Conservation (phyloP, 2,329 filamentous ascomycete species). For the Xylariaceae sp. region DNA sequence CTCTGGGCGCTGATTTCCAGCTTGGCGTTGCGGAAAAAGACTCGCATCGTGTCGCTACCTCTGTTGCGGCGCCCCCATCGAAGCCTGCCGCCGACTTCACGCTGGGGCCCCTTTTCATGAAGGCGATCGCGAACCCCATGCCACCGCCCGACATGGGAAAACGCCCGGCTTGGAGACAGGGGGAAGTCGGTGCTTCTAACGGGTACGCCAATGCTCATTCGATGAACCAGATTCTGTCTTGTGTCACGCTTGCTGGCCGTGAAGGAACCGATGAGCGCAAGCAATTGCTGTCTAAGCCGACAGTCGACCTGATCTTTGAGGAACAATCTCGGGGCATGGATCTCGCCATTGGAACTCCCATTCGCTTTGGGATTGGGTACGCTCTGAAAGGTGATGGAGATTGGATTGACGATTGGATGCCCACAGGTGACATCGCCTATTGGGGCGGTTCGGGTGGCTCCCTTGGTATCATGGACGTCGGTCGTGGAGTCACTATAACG, state of each 20-base stretch:
- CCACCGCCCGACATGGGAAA: slow-evolving; percentile 31
- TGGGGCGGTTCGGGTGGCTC: slow-evolving; percentile 37
- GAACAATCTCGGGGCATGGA: slow-evolving; percentile 51
- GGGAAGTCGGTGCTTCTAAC: slow-evolving; percentile 50
- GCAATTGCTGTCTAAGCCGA: slow-evolving; percentile 47
- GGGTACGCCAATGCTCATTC: slow-evolving; percentile 53
- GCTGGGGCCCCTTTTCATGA: slow-evolving; percentile 38
- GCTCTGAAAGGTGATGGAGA: slow-evolving; percentile 42
- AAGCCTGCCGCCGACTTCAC: slow-evolving; percentile 14
- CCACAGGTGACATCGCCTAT: slow-evolving; percentile 40
- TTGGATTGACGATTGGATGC: slow-evolving; percentile 37
- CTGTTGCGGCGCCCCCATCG: slow-evolving; percentile 38
- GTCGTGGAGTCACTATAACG: slow-evolving; percentile 30
- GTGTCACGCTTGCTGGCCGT: slow-evolving; percentile 62
- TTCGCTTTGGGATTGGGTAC: slow-evolving; percentile 52
- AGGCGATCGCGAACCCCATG: slow-evolving; percentile 37
- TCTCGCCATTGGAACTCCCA: slow-evolving; percentile 41
- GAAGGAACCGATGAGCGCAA: slow-evolving; percentile 19
- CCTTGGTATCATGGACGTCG: slow-evolving; percentile 33
- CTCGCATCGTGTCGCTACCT: slow-evolving; percentile 45
- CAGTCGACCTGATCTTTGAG: slow-evolving; percentile 51
- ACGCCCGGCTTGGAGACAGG: slow-evolving; percentile 44
- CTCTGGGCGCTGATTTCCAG: slow-evolving; percentile 53
- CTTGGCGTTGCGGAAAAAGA: slow-evolving; percentile 51
- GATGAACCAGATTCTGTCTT: slow-evolving; percentile 49